Evolutionary conservation across 2,329 filamentous ascomycete genomes (phyloP), one percentile per base, ranked within the genome.

Genomic region (Sporothrix euskadiensis): DNA sequence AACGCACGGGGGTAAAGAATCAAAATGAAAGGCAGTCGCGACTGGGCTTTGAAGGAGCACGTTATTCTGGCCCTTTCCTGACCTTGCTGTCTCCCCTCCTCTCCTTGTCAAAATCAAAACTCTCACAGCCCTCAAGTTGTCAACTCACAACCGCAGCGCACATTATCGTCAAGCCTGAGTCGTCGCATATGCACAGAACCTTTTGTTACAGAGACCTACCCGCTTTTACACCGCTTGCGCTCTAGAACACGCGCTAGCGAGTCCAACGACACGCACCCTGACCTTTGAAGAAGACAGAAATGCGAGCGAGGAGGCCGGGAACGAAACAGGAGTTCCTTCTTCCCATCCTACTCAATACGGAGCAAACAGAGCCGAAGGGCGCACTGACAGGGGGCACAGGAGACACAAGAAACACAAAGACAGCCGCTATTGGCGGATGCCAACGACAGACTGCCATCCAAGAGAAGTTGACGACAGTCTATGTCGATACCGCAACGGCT

Each of bases 241-340:
- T 70, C 68, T 70, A 71, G 69, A 71, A 71, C 54, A 70, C n/a
- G 35, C 32, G 69, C 69, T 61, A 71, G 54, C 32, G 68, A 41
- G n/a, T n/a, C 12, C 61, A 69, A 26, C 16, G 32, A 69, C 52
- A 69, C 30, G 49, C 49, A 54, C 30, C 61, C 49, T 22, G 49
- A 69, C 26, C 26, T 26, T 26, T 26, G 26, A 26, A 26, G 26
- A 26, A 26, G 26, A 26, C 26, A 19, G n/a, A 44, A 26, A 66
- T 12, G 16, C 61, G 19, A 66, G 30, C 32, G 41, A 61, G 32
- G 57, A 63, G 57, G 32, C 35, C 57, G 19, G 57, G 56, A 59
- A 39, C 61, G 39, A 66, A 66, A 66, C 61, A 66, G 39, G 61
- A 65, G 35, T n/a, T 14, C 4, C 5, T 7, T 44, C 63, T 35